phyloP scores from a whole-genome alignment of 2,329 filamentous ascomycete species.

The Zasmidium citrigriseum region DNA sequence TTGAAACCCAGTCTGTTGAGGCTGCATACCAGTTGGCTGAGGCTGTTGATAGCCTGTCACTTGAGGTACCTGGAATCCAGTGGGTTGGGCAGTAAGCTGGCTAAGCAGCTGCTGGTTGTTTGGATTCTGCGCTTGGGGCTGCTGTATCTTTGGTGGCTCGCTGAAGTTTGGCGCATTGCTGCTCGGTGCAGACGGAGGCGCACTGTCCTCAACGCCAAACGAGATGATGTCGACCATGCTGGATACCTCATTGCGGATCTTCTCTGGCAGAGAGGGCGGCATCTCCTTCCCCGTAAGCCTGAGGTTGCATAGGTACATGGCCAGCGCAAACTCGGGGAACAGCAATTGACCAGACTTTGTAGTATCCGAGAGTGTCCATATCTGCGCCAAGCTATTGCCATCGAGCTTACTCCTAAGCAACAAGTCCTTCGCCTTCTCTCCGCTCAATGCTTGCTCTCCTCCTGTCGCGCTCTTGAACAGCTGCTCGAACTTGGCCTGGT shows the following conservation, averaged over 20 bases:
- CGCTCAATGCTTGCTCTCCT: slow-evolving; percentile 80
- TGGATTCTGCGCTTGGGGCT: slow-evolving; percentile 61
- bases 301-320: slow-evolving; percentile 98
- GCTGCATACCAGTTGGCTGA: slow-evolving; percentile 65
- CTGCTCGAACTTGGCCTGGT: slow-evolving; percentile 96
- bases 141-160: slow-evolving; percentile 52
- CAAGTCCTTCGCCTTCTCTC: slow-evolving; percentile 87
- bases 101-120: slow-evolving; percentile 66
- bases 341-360: slow-evolving; percentile 94
- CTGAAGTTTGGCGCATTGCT: slow-evolving; percentile 73
- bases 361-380: slow-evolving; percentile 94
- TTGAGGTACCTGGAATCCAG: slow-evolving; percentile 58
- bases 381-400: slow-evolving; percentile 84
- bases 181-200: slow-evolving; percentile 49
- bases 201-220: slow-evolving; percentile 81
- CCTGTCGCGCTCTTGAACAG: slow-evolving; percentile 95
- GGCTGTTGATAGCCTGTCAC: slow-evolving; percentile 31
- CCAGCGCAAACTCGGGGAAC: slow-evolving; percentile 95
- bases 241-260: slow-evolving; percentile 92
- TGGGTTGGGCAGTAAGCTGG: slow-evolving; percentile 56
- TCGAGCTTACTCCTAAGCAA: slow-evolving; percentile 84
- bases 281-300: slow-evolving; percentile 84
- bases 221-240: slow-evolving; percentile 99
- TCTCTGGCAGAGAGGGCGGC: slow-evolving; percentile 74
- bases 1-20: slow-evolving; percentile 55